A percentile compares a stretch with the other conserved stretches of the same genome.
phyloP scores from a whole-genome alignment of 441 rosid genomes.

The Theobroma grandiflorum region DNA sequence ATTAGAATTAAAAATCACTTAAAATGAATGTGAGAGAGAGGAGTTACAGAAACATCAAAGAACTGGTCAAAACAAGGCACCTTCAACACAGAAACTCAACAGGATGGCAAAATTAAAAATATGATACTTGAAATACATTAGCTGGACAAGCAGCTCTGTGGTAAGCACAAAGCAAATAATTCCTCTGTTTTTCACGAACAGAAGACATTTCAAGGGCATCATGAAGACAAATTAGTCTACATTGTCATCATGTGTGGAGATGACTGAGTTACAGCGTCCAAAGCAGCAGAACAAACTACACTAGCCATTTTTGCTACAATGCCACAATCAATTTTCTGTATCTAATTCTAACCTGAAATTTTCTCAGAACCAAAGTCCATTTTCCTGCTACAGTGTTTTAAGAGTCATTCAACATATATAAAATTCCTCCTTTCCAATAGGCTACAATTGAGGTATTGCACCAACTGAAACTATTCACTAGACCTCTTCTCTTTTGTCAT shows the following conservation, averaged over 20 bases:
- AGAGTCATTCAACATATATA: neutral
- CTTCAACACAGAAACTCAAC: neutral
- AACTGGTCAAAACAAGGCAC: neutral
- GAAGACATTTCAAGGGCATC: neutral
- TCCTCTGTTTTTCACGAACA: neutral
- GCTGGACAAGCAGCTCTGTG: neutral
- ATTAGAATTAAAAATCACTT: neutral
- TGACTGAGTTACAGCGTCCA: neutral
- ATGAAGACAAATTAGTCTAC: neutral
- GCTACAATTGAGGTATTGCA: neutral
- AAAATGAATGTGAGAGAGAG: neutral
- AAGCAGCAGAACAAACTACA: neutral
- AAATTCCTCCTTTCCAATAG: neutral
- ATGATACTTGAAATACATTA: neutral
- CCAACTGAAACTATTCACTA: neutral
- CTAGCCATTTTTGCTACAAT: slow-evolving; percentile 5
- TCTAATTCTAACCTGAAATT: slow-evolving; percentile 9
- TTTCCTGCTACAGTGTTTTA: neutral
- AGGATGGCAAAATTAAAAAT: neutral
- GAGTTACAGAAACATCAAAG: neutral
- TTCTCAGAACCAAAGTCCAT: slow-evolving; percentile 5
- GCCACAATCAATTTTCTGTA: neutral
- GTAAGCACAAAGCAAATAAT: neutral
- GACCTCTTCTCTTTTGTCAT: neutral
- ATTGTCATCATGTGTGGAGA: neutral